Conservation (phyloP, 2,329 filamentous ascomycete genomes). For the Hypoxylon sp. region DNA sequence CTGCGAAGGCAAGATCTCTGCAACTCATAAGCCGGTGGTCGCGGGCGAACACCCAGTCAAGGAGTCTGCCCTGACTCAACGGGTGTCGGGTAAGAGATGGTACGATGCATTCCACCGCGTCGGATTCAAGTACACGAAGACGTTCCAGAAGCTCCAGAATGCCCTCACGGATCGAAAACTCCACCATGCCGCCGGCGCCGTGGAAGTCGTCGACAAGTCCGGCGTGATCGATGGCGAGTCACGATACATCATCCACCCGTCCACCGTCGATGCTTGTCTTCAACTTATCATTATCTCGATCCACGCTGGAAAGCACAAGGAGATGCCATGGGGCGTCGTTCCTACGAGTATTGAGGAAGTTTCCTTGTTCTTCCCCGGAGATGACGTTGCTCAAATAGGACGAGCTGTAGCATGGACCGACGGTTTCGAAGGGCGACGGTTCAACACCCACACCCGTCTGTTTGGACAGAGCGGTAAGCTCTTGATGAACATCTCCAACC, state of each 20-base stretch:
- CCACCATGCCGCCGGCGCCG: constrained; percentile 51
- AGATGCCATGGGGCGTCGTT: constrained; percentile 54
- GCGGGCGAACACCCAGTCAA: constrained; percentile 4
- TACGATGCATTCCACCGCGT: constrained; percentile 55
- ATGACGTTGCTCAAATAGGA: constrained; percentile 20
- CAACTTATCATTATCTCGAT: constrained; percentile 56
- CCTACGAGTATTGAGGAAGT: constrained; percentile 46
- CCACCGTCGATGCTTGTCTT: constrained; percentile 57
- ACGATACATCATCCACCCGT: constrained; percentile 59
- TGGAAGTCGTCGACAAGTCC: constrained; percentile 38
- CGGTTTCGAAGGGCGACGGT: constrained; percentile 36
- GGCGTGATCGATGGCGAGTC: constrained; percentile 54
- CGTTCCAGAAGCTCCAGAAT: constrained; percentile 56
- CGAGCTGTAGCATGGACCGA: constrained; percentile 47
- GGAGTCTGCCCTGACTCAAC: constrained; percentile 43
- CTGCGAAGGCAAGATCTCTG: constrained; percentile 44
- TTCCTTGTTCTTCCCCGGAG: constrained; percentile 16
- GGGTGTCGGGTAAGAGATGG: constrained; percentile 51
- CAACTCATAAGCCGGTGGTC: constrained; percentile 25
- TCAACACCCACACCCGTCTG: constrained; percentile 42
- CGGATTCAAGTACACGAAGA: constrained; percentile 59
- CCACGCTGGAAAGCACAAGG: constrained; percentile 49
- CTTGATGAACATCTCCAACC: constrained; percentile 44
- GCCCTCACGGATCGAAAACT: constrained; percentile 50
- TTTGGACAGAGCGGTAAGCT: constrained; percentile 35